Evolutionary conservation across 1,284 basidiomycete genomes (phyloP), one percentile per base, ranked within the genome.

Genomic region (Tilletia caries): DNA sequence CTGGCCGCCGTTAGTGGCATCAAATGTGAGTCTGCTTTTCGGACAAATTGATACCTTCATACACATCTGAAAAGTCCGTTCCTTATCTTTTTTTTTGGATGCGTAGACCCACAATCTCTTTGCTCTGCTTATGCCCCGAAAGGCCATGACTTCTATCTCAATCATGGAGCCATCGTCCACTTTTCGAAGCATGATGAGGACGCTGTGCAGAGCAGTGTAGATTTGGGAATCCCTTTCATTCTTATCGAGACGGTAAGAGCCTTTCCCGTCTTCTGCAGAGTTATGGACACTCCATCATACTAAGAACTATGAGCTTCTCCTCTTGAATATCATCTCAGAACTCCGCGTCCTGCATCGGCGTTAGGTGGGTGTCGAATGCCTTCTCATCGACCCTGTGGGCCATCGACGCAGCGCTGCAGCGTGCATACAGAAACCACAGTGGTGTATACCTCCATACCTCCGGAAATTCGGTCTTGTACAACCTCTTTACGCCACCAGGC

Each of bases 341-440:
- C 83, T 89, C 90, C 0, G 91, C 90, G 0, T 89, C 89, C 37
- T 92, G 91, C 83, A 90, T 91, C 80, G 92, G 92, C 12, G 91
- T 92, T 80, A 84, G 87, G 0, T 91, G 91, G 0, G 85, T 92
- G 25, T 89, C 88, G 68, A 89, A 92, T 78, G 87, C 86, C 27
- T 92, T 91, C 76, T 89, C 88, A 2, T 88, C 88, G 0, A 87
- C 90, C 2, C 85, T 92, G 29, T 92, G 91, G 91, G 83, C 68
- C 65, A 81, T 83, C 2, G 23, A 64, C 43, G 48, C 50, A 27
- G 72, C 68, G 3, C 20, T 72, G 34, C 65, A 70, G 58, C 66
- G 71, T 20, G 71, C 70, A 18, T 71, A 54, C 48, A 46, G 65
- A 20, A 72, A 72, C 65, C 65, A 67, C 43, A 25, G 70, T 18